Evolutionary conservation across 805 yeast species (phyloP), one percentile per base, ranked within the genome.

Genomic region (Torulaspora microellipsoides): DNA sequence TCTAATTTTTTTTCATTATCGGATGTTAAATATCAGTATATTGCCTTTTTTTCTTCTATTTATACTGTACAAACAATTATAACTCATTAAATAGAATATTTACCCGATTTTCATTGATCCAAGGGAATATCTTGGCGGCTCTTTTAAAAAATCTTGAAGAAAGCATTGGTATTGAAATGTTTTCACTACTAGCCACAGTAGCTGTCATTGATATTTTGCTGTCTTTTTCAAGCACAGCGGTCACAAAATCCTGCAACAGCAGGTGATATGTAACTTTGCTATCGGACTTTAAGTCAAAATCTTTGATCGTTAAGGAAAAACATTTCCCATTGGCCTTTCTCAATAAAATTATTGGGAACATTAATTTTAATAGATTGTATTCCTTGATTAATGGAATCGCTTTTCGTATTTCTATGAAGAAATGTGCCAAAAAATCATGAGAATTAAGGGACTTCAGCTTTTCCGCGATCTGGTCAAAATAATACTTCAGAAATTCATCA

Each of bases 301-400:
- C 56, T 31, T 34, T 42, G 3, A 58, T 23, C 23, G 48, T 39
- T 8, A 58, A 15, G 4, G 36, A 32, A 12, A 15, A 20, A 12
- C 15, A 20, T 23, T 31, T 33, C 23, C 30, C 38, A 4, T 46
- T 39, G 14, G 31, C 20, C 6, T 13, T 23, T 12, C 10, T 15
- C n/a, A 14, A 11, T 2, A 55, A 13, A 10, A 35, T 30, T 8
- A 49, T 43, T 13, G 56, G 56, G 37, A 52, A 58, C 13, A 54
- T 28, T 15, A 49, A 27, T 30, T 42, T 29, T 10, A 60, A 42
- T n/a, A 53, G 36, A 7, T 30, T 34, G 14, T 43, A 50, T 15
- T 50, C 47, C 30, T 44, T 45, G 10, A 54, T 29, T 9, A 54
- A 31, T 8, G 48, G 45, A 4, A 41, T 11, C 8, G 39, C 23